These are phyloP conservation scores for Sungouiella thailandica DNA, from an alignment of 805 yeast species.

Conservation along the genomic window DNA sequence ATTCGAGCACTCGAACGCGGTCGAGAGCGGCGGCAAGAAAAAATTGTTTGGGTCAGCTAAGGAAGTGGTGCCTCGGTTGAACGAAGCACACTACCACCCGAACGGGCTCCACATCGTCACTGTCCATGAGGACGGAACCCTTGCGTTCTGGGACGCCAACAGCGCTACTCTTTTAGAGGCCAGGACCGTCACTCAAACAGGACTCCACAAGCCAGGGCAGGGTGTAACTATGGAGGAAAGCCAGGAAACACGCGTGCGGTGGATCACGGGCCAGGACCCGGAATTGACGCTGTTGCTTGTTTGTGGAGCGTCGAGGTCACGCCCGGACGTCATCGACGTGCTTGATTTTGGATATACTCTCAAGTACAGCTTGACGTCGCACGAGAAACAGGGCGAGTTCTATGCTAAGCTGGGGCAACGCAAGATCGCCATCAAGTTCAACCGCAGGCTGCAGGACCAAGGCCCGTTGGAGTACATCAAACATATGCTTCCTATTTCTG, in stretches of 20 bases:
- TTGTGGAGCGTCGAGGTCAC: slow-evolving; percentile 56
- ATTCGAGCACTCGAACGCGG: slow-evolving; percentile 23
- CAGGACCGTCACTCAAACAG: slow-evolving; percentile 61
- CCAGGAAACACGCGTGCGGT: slow-evolving; percentile 38
- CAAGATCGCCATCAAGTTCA: slow-evolving; percentile 22
- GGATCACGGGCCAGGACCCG: slow-evolving; percentile 80
- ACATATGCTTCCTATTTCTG: slow-evolving; percentile 27
- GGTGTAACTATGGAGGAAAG: slow-evolving; percentile 1
- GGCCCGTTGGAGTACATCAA: slow-evolving; percentile 21
- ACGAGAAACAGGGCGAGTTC: slow-evolving; percentile 74
- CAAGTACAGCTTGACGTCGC: slow-evolving; percentile 73
- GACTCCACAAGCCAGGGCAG: slow-evolving; percentile 51
- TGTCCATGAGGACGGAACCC: slow-evolving; percentile 73
- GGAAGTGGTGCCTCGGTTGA: slow-evolving; percentile 27
- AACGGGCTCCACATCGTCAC: slow-evolving; percentile 83
- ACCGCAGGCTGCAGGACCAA: slow-evolving; percentile 11
- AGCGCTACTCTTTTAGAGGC: slow-evolving; percentile 73
- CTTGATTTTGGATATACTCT: slow-evolving; percentile 80
- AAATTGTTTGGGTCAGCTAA: slow-evolving; percentile 35
- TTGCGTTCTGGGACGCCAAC: slow-evolving; percentile 90
- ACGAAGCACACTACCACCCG: slow-evolving; percentile 79
- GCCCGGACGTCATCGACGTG: slow-evolving; percentile 33
- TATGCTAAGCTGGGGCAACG: slow-evolving; percentile 48
- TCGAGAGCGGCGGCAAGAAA: slow-evolving; percentile 37
- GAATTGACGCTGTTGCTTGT: slow-evolving; percentile 72